These are phyloP conservation scores for Malassezia slooffiae DNA, from an alignment of 1,284 basidiomycete species.

Conservation along the genomic window DNA sequence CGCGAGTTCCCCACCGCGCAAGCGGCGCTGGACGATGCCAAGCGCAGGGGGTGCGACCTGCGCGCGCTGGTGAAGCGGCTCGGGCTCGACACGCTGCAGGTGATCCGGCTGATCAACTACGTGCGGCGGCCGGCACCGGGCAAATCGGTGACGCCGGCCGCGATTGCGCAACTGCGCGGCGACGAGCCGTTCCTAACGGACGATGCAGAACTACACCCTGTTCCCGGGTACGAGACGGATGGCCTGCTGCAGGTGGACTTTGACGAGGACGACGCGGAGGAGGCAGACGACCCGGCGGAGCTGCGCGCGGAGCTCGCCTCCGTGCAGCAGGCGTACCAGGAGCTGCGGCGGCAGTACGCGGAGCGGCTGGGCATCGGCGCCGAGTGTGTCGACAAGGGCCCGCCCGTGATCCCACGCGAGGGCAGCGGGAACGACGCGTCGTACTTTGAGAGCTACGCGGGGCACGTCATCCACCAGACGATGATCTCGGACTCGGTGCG, in stretches of 20 bases:
- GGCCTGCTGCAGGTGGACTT: slow-evolving; percentile 28
- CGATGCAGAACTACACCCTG: slow-evolving; percentile 37
- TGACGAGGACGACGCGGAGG: background rate
- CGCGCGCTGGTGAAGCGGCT: slow-evolving; percentile 18
- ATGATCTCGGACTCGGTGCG: slow-evolving; percentile 71
- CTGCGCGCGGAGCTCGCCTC: slow-evolving; percentile 6
- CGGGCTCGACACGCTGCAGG: slow-evolving; percentile 33
- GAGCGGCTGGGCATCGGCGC: slow-evolving; percentile 12
- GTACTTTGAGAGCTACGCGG: slow-evolving; percentile 88
- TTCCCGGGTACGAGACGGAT: slow-evolving; percentile 37
- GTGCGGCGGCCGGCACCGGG: slow-evolving; percentile 22
- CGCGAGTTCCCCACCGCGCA: slow-evolving; percentile 18
- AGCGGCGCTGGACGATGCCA: slow-evolving; percentile 27
- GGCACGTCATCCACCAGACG: slow-evolving; percentile 62
- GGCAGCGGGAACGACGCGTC: slow-evolving; percentile 58
- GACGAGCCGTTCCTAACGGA: slow-evolving; percentile 20
- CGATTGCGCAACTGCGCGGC: slow-evolving; percentile 12
- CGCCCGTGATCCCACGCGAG: background rate
- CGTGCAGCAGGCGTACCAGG: slow-evolving; percentile 12
- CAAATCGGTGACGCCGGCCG: slow-evolving; percentile 13
- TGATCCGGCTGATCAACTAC: slow-evolving; percentile 42
- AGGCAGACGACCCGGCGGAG: slow-evolving; percentile 1
- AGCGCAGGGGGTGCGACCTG: slow-evolving; percentile 29
- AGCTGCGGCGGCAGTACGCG: slow-evolving; percentile 15
- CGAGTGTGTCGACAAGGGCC: background rate